Base-by-base conservation (phyloP, 2,329 filamentous ascomycete species). In the Nemania serpens region DNA sequence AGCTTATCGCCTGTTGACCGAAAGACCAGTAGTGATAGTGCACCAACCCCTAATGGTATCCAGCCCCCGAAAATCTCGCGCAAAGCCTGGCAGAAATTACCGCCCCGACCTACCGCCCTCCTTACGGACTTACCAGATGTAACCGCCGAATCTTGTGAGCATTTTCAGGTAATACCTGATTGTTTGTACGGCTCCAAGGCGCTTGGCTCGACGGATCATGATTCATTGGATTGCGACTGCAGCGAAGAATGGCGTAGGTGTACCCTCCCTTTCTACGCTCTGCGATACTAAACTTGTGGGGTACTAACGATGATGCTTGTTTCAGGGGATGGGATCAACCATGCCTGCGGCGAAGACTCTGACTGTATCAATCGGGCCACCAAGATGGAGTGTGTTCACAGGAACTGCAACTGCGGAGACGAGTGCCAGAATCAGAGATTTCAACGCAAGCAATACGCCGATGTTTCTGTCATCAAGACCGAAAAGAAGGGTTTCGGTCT, bases 311-410 rank as follows among this genome's bases (percentile, higher is more conserved):
- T 63, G 68, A 63, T 41, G 20, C 22, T 58, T 58, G 22, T 57
- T 65, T 63, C 39, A 89, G 87, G 77, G 37, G 79, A 86, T 74
- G 83, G 84, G 64, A 75, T 78, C 66, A 99, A 99, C 75, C 78
- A 89, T 77, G 93, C 95, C 51, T 99, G 95, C 75, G 94, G 91
- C 67, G 93, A 97, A 71, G 92, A 97, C 76, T 96, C 93, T 15
- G 94, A 98, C 76, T 99, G 95, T 78, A 99, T 99, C 82, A 99
- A 99, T 76, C 91, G 95, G 71, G 91, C 92, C 59, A 98, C 94
- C 60, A 98, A 97, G 77, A 97, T 98, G 86, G 95, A 99, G 79
- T 99, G 95, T 75, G 84, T 91, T 37, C 82, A 84, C 65, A 87
- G 87, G 63, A 90, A 93, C 68, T 95, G 93, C 76, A 91, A 92